Conservation (phyloP, 2,329 filamentous ascomycete species). For the Metarhizium humberi region DNA sequence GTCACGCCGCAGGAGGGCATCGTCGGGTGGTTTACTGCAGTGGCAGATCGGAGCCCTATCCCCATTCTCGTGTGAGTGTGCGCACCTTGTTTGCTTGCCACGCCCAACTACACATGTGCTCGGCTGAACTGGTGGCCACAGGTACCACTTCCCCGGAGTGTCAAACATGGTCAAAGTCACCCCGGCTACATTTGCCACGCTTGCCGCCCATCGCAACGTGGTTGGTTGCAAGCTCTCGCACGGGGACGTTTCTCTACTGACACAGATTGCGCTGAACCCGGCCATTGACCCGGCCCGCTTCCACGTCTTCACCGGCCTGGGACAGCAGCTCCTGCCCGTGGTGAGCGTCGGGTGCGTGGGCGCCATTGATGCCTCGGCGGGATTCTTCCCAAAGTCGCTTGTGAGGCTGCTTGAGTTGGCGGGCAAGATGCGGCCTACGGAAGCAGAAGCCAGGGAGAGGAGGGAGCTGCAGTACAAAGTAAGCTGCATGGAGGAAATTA, state of each 20-base stretch:
- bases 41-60: constrained; percentile 47
- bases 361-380: constrained; percentile 53
- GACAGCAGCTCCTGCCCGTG: constrained; percentile 54
- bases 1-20: constrained; percentile 46
- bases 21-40: constrained; percentile 46
- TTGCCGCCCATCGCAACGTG: constrained; percentile 55
- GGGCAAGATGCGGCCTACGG: constrained; percentile 17
- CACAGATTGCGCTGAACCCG: constrained; percentile 50
- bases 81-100: too few species aligned
- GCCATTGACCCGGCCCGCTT: constrained; percentile 50
- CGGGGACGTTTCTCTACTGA: constrained; percentile 55
- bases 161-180: constrained; percentile 54
- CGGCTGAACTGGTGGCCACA: constrained; percentile 12
- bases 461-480: constrained; percentile 50
- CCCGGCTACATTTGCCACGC: constrained; percentile 44
- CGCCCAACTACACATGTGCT: too few species aligned
- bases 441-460: constrained; percentile 38
- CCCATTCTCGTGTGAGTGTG: constrained; percentile 46
- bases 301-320: constrained; percentile 54
- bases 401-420: constrained; percentile 45
- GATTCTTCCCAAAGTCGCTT: constrained; percentile 53
- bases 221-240: constrained; percentile 63
- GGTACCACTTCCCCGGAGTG: constrained; percentile 58
- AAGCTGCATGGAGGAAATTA: constrained; percentile 51
- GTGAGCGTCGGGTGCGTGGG: constrained; percentile 49